Base-by-base conservation (phyloP, 805 yeast genomes). In the Blastobotrys terrestris region DNA sequence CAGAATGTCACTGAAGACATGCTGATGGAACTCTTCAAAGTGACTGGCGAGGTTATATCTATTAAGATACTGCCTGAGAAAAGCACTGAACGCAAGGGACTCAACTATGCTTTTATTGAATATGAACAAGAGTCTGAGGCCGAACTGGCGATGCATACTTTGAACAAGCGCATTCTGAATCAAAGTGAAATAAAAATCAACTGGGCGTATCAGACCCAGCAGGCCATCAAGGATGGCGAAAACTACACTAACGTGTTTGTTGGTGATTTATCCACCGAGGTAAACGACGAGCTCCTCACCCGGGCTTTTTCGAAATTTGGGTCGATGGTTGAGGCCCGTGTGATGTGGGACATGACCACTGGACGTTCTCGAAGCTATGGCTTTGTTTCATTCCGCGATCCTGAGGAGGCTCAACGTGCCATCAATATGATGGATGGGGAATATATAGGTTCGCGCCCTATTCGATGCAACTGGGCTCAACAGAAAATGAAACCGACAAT, bases 331-430 rank as follows among this genome's bases (percentile, higher is more conserved):
- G 94, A 87, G 67, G 96, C 95, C 11, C 90, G 89, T 60, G 96
- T 89, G 31, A 90, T 89, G 96, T 89, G 97, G 96, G 96, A 90
- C 67, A 87, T 88, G 95, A 91, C 87, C 67, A 85, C 94, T 21
- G 94, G 95, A 44, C 77, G 96, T 65, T 87, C 95, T 2, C 53
- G 96, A 70, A 95, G 96, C 39, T 89, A 89, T 64, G 96, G 97
- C 1, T 89, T 90, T 68, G 94, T 88, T 11, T 83, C 92, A 1
- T 90, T 90, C 63, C 67, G 72, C 22, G 78, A 77, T 21, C 79
- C 76, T 56, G 69, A 72, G 16, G 92, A 87, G 58, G 96, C 96
- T 1, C 88, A 85, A 61, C 68, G 67, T 49, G 95, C 95, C 26
- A 72, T 87, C 58, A 77, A 76, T 53, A 69, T 83, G 26, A 87